Evolutionary conservation across 164 flowering plant species (phyloP), one percentile per base, ranked within the genome.

Genomic region (Stephania cephalantha): DNA sequence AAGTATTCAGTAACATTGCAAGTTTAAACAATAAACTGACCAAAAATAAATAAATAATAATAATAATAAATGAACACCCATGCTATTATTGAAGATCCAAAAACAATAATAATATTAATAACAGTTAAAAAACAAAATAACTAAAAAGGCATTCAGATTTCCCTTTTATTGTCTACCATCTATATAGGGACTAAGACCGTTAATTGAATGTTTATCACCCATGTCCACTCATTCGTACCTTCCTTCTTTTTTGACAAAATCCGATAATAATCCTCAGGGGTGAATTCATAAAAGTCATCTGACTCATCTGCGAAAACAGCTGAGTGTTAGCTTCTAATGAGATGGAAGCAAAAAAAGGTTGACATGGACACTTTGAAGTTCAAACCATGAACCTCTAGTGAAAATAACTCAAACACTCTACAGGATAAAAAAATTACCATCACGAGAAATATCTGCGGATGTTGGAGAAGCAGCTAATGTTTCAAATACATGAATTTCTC

Each of bases 231-330:
- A 50, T 29, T 10, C 68, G 78, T 88, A 94, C 97, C 98, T 85
- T 93, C 88, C 81, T 95, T 95, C 78, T 85, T 92, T 30, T 86
- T 80, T 17, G 85, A 78, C 81, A 86, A 46, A 58, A 91, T 58
- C 15, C 92, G 86, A 78, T 77, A 88, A 77, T 92, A 95, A 73
- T 95, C 98, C 78, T 85, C 97, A 0, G 97, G 82, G 72, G 94
- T 89, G 80, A 95, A 90, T 73, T 93, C 95, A 80, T 88, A 90
- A 77, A 90, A 92, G 53, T 87, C 93, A 80, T 92, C 99, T 6
- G 86, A 17, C 78, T 89, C 98, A 50, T 90, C 98, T 89, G 90
- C 73, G 31, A 78, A 71, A 76, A 78, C 71, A 45, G 67, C 18
- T 35, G 30, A 35, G 2, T 35, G 42, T 35, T 35, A 35, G 42